Conservation (phyloP, 768 basidiomycete species). For the Podaxis sp. region DNA sequence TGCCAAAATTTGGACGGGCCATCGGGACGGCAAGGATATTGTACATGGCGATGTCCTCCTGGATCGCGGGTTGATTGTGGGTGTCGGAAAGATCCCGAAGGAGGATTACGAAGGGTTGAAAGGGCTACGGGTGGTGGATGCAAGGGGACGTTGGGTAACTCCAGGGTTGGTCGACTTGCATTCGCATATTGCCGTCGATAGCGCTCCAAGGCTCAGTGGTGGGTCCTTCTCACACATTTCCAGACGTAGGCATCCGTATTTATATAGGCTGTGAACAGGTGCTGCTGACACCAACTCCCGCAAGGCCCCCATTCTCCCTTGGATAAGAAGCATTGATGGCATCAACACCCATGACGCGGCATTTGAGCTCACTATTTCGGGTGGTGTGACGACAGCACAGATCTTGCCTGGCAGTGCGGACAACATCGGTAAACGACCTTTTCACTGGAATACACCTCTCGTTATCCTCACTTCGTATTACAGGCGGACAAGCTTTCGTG, state of each 20-base stretch:
- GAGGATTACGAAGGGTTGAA: constrained; percentile 10
- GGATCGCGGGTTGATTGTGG: constrained; percentile 61
- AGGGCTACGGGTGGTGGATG: constrained; percentile 46
- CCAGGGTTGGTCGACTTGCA: constrained; percentile 49
- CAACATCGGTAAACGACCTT: constrained; percentile 48
- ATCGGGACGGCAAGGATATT: constrained; percentile 52
- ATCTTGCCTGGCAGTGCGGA: constrained; percentile 71
- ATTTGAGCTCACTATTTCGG: constrained; percentile 58
- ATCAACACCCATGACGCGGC: constrained; percentile 74
- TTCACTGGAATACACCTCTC: neutral
- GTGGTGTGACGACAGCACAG: constrained; percentile 73
- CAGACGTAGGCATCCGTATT: neutral
- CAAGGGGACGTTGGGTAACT: constrained; percentile 60
- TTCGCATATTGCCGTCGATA: constrained; percentile 38
- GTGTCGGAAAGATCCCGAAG: constrained; percentile 43
- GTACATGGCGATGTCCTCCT: constrained; percentile 62
- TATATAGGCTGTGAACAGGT: constrained; percentile 27
- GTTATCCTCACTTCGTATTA: neutral
- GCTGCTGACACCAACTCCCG: constrained; percentile 57
- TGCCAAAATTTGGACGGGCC: constrained; percentile 79
- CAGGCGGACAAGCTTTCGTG: constrained; percentile 76
- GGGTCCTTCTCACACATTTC: constrained; percentile 15
- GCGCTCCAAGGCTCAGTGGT: constrained; percentile 32
- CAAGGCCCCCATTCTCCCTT: constrained; percentile 53
- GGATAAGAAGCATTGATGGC: constrained; percentile 70